Conservation (phyloP, 2,329 filamentous ascomycete genomes). For the Pyricularia grisea region DNA sequence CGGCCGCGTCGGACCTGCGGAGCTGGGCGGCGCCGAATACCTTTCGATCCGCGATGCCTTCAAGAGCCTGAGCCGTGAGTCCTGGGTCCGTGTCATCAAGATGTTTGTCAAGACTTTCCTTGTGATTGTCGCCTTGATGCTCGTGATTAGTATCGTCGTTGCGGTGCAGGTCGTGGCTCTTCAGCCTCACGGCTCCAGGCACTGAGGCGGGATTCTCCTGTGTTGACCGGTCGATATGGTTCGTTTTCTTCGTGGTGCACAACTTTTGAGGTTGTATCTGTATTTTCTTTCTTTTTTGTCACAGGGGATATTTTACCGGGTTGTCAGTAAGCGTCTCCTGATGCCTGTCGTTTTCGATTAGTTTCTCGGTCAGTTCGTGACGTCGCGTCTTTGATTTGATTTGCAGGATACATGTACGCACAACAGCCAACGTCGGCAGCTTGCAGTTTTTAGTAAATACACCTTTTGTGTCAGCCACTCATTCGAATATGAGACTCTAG, state of each 20-base stretch:
- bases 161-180: conserved; percentile 15
- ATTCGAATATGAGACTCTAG: no score
- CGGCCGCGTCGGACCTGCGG: conserved; percentile 64
- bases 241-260: background rate
- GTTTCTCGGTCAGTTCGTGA: background rate
- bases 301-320: background rate
- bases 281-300: background rate
- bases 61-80: conserved; percentile 64
- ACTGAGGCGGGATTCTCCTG: background rate
- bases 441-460: background rate
- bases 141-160: conserved; percentile 39
- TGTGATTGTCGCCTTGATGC: conserved; percentile 37
- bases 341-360: background rate
- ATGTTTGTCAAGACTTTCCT: conserved; percentile 64
- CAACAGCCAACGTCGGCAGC: no score
- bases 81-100: conserved; percentile 64
- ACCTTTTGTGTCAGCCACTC: no score
- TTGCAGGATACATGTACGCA: background rate
- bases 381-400: background rate
- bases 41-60: conserved; percentile 68
- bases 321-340: background rate
- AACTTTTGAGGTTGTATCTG: no score
- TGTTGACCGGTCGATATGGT: background rate
- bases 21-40: conserved; percentile 64
- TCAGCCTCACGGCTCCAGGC: background rate